Percentiles rank a stretch among this genome's conserved stretches.
Conservation (phyloP, 2,329 filamentous ascomycete species). For the Colletotrichum sp. region DNA sequence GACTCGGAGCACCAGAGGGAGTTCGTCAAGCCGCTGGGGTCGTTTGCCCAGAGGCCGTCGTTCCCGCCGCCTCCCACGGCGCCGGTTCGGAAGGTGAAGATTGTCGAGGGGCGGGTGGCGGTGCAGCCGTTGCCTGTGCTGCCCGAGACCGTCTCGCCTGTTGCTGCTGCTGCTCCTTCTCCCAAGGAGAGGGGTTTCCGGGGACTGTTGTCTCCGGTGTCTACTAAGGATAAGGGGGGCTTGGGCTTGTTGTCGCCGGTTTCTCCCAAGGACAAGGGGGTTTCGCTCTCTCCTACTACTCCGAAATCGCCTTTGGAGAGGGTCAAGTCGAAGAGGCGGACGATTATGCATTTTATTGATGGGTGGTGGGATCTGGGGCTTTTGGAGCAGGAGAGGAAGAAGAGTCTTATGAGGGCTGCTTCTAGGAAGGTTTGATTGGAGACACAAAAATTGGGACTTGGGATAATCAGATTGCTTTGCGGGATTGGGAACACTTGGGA, state of each 20-base stretch:
- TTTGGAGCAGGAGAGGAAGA: conserved; percentile 50
- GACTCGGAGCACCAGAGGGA: background rate
- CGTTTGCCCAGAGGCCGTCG: conserved; percentile 28
- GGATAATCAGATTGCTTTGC: background rate
- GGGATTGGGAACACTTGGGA: background rate
- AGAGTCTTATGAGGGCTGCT: conserved; percentile 27
- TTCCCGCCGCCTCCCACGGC: conserved; percentile 41
- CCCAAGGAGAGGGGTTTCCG: background rate
- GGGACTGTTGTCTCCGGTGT: conserved; percentile 23
- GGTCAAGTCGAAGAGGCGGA: conserved; percentile 46
- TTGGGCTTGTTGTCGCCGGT: conserved; percentile 24
- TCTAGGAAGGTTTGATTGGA: background rate
- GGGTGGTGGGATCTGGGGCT: conserved; percentile 62
- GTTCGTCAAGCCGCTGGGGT: conserved; percentile 19
- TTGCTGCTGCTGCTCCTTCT: conserved; percentile 5
- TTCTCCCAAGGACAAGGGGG: conserved; percentile 22
- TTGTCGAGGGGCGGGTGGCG: conserved; percentile 14
- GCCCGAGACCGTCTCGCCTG: conserved; percentile 15
- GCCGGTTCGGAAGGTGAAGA: conserved; percentile 7
- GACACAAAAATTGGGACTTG: background rate
- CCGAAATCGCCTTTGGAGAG: background rate
- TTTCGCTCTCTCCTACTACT: background rate
- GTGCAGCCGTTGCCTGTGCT: conserved; percentile 16
- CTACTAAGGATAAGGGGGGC: conserved; percentile 17
- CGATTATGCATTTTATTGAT: conserved; percentile 52